Conservation (phyloP, 805 yeast species). For the Suhomyces xylopsoci region DNA sequence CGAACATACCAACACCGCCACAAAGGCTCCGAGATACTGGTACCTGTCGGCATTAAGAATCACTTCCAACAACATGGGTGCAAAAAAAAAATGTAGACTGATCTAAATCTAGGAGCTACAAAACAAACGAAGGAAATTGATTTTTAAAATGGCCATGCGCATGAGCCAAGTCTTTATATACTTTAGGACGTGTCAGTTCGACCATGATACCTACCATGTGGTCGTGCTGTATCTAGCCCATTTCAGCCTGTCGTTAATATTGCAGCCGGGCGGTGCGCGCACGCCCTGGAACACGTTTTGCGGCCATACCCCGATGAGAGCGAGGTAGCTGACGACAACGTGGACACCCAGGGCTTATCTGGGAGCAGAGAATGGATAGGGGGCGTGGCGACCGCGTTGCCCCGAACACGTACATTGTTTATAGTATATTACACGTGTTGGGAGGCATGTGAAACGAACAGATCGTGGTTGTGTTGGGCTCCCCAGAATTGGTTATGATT, state of each 20-base stretch:
- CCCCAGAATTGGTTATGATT: neutral
- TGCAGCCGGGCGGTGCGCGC: neutral
- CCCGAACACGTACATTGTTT: neutral
- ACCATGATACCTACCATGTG: neutral
- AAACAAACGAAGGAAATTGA: neutral
- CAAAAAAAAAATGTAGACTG: too few relatives aligned
- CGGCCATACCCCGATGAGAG: neutral
- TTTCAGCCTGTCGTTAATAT: neutral
- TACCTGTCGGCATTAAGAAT: slow-evolving; percentile 1
- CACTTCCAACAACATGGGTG: neutral
- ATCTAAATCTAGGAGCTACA: too few relatives aligned
- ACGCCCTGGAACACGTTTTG: slow-evolving; percentile 4
- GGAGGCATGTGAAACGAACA: neutral
- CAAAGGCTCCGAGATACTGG: neutral
- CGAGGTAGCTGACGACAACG: slow-evolving; percentile 1
- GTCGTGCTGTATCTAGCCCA: neutral
- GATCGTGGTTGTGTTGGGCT: neutral
- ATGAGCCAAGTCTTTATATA: neutral
- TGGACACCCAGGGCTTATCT: neutral
- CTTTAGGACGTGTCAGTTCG: neutral
- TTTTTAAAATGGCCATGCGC: neutral
- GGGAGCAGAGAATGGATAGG: neutral
- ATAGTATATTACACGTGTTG: neutral
- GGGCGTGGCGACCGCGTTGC: slow-evolving; percentile 1
- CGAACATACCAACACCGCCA: neutral